Percentiles rank a stretch among this genome's conserved stretches.
phyloP scores from a whole-genome alignment of 2,329 filamentous ascomycete genomes.

The Parastagonospora avenae region DNA sequence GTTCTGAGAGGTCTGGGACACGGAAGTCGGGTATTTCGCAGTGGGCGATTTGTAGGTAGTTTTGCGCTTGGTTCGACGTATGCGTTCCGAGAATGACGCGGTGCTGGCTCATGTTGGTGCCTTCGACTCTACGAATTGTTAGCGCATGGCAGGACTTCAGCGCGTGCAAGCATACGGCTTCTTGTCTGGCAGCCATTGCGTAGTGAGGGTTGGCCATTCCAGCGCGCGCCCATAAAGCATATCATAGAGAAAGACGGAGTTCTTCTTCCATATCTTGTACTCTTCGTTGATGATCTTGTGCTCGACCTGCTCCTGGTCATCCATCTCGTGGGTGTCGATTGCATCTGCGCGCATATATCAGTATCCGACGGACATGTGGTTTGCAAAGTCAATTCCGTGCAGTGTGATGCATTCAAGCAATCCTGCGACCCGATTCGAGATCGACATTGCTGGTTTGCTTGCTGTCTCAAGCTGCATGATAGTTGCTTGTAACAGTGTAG shows the following conservation, averaged over 20 bases:
- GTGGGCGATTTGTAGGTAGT: constrained; percentile 93
- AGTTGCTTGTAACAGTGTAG: neutral
- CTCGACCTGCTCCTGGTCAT: constrained; percentile 74
- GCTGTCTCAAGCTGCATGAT: neutral
- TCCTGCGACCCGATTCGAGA: neutral
- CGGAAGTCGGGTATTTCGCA: constrained; percentile 86
- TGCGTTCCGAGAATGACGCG: constrained; percentile 93
- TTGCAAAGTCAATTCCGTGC: too few species aligned
- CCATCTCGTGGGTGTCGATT: constrained; percentile 53
- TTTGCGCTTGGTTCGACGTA: constrained; percentile 81
- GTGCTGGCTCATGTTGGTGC: constrained; percentile 86
- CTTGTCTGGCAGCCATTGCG: constrained; percentile 94
- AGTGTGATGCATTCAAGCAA: too few species aligned
- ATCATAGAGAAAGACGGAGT: constrained; percentile 96
- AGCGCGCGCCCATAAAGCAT: constrained; percentile 93
- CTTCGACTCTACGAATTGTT: constrained; percentile 56
- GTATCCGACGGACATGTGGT: neutral
- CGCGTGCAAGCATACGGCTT: constrained; percentile 26
- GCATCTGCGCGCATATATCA: constrained; percentile 45
- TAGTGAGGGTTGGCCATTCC: constrained; percentile 96
- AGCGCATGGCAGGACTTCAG: constrained; percentile 43
- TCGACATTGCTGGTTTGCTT: too few species aligned
- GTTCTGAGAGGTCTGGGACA: constrained; percentile 76
- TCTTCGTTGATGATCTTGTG: constrained; percentile 97
- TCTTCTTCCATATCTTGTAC: constrained; percentile 99